These are phyloP conservation scores for Didymella sp. DNA, from an alignment of 2,329 filamentous ascomycete species.

Conservation along the genomic window DNA sequence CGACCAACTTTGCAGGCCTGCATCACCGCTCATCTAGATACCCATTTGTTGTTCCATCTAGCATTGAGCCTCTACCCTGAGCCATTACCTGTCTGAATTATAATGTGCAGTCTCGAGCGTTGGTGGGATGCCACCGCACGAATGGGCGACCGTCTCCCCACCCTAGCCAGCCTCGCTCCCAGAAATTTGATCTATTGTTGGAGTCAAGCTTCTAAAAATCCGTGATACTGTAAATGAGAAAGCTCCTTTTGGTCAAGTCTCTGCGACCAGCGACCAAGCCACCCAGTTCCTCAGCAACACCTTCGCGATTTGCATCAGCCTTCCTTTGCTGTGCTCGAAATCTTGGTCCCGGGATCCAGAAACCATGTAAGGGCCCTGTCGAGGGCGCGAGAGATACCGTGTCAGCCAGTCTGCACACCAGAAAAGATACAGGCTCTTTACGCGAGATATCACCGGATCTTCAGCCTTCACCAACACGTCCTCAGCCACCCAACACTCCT, in stretches of 20 bases:
- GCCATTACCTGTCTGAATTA: not conserved
- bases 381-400: slow-evolving; percentile 10
- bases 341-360: not conserved
- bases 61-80: not conserved
- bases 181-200: not conserved
- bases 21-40: not conserved
- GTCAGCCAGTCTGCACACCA: slow-evolving; percentile 24
- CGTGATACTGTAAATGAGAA: not conserved
- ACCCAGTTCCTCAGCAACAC: slow-evolving; percentile 25
- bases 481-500: slow-evolving; percentile 1
- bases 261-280: slow-evolving; percentile 23
- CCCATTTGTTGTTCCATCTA: not conserved
- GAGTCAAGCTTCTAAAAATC: not conserved
- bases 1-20: not conserved
- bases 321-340: not conserved
- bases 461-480: slow-evolving; percentile 13
- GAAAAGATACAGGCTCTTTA: slow-evolving; percentile 23
- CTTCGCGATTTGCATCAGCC: not conserved
- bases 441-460: slow-evolving; percentile 17
- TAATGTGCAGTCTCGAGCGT: not conserved
- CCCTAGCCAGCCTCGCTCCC: not conserved
- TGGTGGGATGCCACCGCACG: not conserved
- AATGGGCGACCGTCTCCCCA: not conserved
- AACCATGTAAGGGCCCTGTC: slow-evolving; percentile 12
- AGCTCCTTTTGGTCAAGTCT: slow-evolving; percentile 17